Conservation (phyloP, 73 alveolate genomes). For the Tetrahymena borealis region DNA sequence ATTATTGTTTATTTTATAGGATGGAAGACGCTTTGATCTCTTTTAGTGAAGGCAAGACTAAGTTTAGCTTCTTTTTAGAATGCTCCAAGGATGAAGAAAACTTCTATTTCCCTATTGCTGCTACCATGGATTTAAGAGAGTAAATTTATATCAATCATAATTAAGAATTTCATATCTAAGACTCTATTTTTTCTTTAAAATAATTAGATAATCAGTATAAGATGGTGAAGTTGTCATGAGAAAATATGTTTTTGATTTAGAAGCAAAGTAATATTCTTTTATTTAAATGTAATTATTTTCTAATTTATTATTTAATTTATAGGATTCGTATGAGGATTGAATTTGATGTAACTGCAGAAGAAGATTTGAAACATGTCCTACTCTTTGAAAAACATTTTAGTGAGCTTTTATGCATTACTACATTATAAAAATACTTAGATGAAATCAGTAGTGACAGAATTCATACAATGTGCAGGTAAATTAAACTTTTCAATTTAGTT, state of each 20-base stretch:
- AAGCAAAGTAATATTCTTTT: neutral
- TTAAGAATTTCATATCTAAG: neutral
- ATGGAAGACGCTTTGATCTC: neutral
- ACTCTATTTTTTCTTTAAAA: neutral
- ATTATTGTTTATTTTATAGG: neutral
- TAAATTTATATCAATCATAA: neutral
- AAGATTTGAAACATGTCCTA: neutral
- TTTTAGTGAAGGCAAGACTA: neutral
- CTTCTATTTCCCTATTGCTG: neutral
- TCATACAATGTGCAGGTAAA: neutral
- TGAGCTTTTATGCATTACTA: neutral
- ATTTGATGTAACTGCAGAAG: neutral
- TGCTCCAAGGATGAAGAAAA: neutral
- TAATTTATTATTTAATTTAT: neutral
- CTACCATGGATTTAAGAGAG: neutral
- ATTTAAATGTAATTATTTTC: neutral
- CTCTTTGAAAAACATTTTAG: neutral
- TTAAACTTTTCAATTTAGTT: neutral
- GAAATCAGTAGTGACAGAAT: neutral
- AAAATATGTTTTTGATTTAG: neutral
- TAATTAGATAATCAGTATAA: neutral
- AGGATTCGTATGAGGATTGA: neutral
- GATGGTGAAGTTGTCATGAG: neutral
- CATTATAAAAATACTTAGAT: neutral
- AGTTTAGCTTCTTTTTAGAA: neutral